Percentiles rank a stretch among this genome's conserved stretches.
Evolutionary conservation across 2,329 filamentous ascomycete species (phyloP).

Genomic region (Fusarium mundagurra): DNA sequence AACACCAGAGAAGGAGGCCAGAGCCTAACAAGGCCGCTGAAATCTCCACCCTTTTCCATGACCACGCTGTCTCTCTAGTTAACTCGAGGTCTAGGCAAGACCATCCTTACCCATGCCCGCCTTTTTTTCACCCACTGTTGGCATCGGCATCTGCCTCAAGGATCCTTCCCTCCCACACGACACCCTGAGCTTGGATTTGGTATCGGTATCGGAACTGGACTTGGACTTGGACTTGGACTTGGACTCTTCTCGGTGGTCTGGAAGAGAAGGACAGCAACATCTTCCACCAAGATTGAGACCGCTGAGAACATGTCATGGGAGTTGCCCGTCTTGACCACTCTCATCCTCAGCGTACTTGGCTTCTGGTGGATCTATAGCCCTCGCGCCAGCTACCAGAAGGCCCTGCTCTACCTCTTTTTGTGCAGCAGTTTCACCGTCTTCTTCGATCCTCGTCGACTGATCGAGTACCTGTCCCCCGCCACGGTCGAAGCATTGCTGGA

Average conservation of each 20-base stretch:
- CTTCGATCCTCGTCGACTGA: slow-evolving; percentile 46
- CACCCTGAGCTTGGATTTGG: slow-evolving; percentile 20
- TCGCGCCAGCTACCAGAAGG: slow-evolving; percentile 46
- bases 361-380: slow-evolving; percentile 51
- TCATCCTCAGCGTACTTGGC: slow-evolving; percentile 52
- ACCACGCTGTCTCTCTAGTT: slow-evolving; percentile 23
- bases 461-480: slow-evolving; percentile 44
- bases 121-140: slow-evolving; percentile 41
- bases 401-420: slow-evolving; percentile 46
- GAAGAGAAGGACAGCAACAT: slow-evolving; percentile 32
- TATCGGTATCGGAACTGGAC: slow-evolving; percentile 12
- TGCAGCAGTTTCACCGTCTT: slow-evolving; percentile 48
- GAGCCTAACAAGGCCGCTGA: not conserved
- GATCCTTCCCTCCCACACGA: slow-evolving; percentile 41
- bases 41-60: slow-evolving; percentile 14
- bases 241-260: slow-evolving; percentile 29
- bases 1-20: not conserved
- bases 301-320: slow-evolving; percentile 58
- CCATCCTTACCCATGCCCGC: slow-evolving; percentile 35
- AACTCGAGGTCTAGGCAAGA: slow-evolving; percentile 20
- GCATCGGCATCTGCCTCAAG: slow-evolving; percentile 40
- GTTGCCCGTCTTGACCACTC: slow-evolving; percentile 52
- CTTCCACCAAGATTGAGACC: slow-evolving; percentile 36
- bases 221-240: slow-evolving; percentile 8
- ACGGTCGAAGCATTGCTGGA: slow-evolving; percentile 49